These are phyloP conservation scores for Vigna radiata DNA, from an alignment of 306 rosid species.

Conservation along the genomic window DNA sequence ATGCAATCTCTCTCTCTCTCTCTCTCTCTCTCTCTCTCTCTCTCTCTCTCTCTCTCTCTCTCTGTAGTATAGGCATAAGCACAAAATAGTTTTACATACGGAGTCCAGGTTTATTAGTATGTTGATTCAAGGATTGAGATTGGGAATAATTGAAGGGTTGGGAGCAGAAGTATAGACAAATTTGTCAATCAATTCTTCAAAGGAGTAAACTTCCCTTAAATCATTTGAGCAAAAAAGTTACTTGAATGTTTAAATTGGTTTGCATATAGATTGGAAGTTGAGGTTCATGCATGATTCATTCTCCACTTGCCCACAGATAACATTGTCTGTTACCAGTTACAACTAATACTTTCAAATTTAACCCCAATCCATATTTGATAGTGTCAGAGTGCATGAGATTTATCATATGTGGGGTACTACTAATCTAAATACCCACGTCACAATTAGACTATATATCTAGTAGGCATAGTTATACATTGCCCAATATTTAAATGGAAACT, in stretches of 20 bases:
- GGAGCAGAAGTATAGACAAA: slow-evolving; percentile 17
- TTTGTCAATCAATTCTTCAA: neutral
- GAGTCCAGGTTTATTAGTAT: slow-evolving; percentile 23
- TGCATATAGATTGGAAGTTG: neutral
- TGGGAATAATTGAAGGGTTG: neutral
- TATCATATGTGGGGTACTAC: neutral
- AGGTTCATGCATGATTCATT: neutral
- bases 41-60: neutral
- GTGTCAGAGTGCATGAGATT: slow-evolving; percentile 9
- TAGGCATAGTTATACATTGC: neutral
- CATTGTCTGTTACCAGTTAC: neutral
- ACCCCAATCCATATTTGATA: slow-evolving; percentile 19
- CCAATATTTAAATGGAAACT: neutral
- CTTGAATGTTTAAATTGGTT: too few species aligned
- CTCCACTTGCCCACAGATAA: neutral
- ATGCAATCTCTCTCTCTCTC: neutral
- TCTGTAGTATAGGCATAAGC: neutral
- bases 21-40: too few species aligned
- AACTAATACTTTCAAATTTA: neutral
- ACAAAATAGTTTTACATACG: neutral
- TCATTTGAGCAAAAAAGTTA: too few species aligned
- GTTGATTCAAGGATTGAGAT: slow-evolving; percentile 9
- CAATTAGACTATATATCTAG: neutral
- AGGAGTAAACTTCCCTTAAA: neutral
- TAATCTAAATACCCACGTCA: neutral